Evolutionary conservation across 441 rosid species (phyloP).

Genomic region (Arabidopsis hybrid): DNA sequence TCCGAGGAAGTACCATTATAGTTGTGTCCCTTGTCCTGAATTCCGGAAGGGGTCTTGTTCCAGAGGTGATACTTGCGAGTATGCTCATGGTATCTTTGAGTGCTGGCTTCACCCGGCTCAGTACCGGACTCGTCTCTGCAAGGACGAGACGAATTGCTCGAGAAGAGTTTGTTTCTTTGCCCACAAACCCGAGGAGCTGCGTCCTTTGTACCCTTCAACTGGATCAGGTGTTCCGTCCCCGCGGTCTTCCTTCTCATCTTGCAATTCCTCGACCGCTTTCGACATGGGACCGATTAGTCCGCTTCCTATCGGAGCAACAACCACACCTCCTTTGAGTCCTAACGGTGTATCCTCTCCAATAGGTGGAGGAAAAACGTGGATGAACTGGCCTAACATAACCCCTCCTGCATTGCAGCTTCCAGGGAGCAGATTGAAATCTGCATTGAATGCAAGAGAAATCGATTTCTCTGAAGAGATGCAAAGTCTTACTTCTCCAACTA

Average conservation of each 20-base stretch:
- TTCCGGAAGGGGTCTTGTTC: conserved; percentile 73
- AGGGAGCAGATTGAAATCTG: conserved; percentile 73
- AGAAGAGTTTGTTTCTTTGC: conserved; percentile 80
- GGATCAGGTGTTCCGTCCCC: conserved; percentile 88
- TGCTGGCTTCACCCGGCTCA: conserved; percentile 87
- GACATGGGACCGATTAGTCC: conserved; percentile 75
- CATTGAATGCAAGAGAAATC: conserved; percentile 66
- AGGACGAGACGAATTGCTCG: conserved; percentile 65
- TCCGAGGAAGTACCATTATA: conserved; percentile 72
- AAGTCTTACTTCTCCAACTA: conserved; percentile 64
- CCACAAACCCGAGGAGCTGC: conserved; percentile 67
- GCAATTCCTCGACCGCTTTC: conserved; percentile 47
- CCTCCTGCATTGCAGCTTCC: conserved; percentile 82
- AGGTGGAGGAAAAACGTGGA: conserved; percentile 59
- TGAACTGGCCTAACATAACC: conserved; percentile 53
- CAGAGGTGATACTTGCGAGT: conserved; percentile 70
- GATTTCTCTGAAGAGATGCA: conserved; percentile 68
- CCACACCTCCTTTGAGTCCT: conserved; percentile 68
- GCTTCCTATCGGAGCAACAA: conserved; percentile 53
- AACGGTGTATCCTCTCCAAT: conserved; percentile 65
- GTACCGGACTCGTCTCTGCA: conserved; percentile 72
- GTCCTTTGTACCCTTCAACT: conserved; percentile 73
- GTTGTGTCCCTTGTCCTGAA: conserved; percentile 81
- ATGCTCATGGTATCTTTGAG: conserved; percentile 80
- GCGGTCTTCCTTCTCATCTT: conserved; percentile 52